Base-by-base conservation (phyloP, 495 filamentous ascomycete genomes). In the Hyaloscypha finlandica region DNA sequence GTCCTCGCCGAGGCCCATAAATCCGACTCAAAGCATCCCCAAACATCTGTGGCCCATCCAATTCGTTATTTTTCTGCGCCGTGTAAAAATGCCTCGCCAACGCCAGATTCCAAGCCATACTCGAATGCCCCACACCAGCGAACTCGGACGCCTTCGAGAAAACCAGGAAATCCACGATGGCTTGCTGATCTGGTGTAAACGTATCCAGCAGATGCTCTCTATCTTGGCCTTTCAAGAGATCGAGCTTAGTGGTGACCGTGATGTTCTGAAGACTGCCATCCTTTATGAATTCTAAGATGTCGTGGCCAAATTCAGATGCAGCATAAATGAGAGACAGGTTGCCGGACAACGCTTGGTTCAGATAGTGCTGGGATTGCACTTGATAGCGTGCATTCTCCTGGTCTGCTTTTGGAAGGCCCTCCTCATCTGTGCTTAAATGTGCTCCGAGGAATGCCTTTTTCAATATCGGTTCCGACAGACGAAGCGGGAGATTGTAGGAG, bases 21-120 rank as follows among this genome's bases (percentile, higher is more conserved):
- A 71, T 65, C 52, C 65, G 61, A 62, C 69, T 71, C 37, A 65
- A 62, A 51, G 67, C 65, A 65, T 71, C 69, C 48, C 55, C 65
- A 57, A 68, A 53, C 61, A 48, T n/a, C 42, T 66, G 64, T 4
- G 37, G 45, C 11, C 64, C 64, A 22, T 60, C 39, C 32, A 66
- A 39, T 22, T 60, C 42, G n/a, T 53, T 56, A 25, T n/a, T 32
- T 11, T 39, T 35, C 29, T 61, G 33, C 35, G 66, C 35, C 33
- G 64, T 52, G 33, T 56, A 14, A 39, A 56, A 48, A 62, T 72
- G 70, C 39, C 70, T 72, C 56, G 61, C 65, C 55, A 72, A 56
- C 22, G 70, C 70, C 14, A 72, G 33, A 63, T 69, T 70, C 70
- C 70, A 72, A n/a, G 67, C 64, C 63, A 72, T 70, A 59, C 51